Conservation (phyloP, 495 filamentous ascomycete genomes). For the Neurospora hispaniola region DNA sequence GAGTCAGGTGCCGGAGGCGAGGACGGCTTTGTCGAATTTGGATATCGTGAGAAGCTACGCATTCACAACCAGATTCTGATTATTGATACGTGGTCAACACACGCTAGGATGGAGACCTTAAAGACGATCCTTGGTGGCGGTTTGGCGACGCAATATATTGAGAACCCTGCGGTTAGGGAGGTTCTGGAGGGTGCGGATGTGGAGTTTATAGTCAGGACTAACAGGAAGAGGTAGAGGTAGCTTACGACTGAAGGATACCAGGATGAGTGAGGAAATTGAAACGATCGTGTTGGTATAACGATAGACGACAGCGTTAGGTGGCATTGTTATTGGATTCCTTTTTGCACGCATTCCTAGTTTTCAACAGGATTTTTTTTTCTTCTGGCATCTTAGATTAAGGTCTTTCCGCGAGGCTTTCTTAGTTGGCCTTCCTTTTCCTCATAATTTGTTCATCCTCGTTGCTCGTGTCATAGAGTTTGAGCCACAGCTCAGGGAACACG, state of each 20-base stretch:
- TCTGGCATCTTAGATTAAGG: not conserved
- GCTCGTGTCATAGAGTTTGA: not conserved
- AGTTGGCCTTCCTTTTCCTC: not conserved
- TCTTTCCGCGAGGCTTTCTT: not conserved
- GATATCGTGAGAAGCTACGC: constrained; percentile 65
- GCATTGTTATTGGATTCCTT: not conserved
- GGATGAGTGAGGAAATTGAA: too few relatives aligned
- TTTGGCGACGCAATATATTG: constrained; percentile 68
- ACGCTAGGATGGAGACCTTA: constrained; percentile 64
- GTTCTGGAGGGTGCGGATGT: constrained; percentile 39
- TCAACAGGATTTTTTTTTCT: not conserved
- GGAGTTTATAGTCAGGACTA: constrained; percentile 14
- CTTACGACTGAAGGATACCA: not conserved
- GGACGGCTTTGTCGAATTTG: constrained; percentile 63
- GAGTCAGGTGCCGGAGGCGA: constrained; percentile 43
- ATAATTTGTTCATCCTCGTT: not conserved
- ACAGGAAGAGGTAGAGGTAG: not conserved
- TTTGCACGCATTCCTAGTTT: not conserved
- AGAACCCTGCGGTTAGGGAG: constrained; percentile 70
- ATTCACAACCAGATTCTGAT: constrained; percentile 63
- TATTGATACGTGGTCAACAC: constrained; percentile 88
- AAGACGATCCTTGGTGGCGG: constrained; percentile 71
- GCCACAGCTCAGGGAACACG: not conserved
- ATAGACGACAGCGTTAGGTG: not conserved
- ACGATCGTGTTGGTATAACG: not conserved